Evolutionary conservation across 2,329 filamentous ascomycete genomes (phyloP).

Genomic region (Pseudogymnoascus sp.): DNA sequence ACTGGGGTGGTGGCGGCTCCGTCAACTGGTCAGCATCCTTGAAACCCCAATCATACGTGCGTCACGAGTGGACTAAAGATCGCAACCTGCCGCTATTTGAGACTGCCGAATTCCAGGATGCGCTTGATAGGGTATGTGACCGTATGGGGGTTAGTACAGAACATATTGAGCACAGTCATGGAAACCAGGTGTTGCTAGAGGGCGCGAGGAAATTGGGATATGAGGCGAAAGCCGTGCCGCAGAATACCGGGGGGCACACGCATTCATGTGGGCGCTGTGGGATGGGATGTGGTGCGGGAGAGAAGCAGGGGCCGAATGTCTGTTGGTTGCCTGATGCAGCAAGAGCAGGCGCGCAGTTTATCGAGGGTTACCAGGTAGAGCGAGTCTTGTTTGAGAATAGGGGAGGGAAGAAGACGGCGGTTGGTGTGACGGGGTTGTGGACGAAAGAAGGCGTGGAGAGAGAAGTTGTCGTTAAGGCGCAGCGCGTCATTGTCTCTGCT

Average conservation of each 20-base stretch:
- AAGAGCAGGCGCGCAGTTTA: constrained; percentile 66
- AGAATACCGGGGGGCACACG: constrained; percentile 66
- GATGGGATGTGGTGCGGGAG: constrained; percentile 54
- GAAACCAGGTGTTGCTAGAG: constrained; percentile 66
- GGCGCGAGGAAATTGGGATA: constrained; percentile 69
- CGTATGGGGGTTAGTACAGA: constrained; percentile 67
- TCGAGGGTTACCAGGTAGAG: constrained; percentile 72
- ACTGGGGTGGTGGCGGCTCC: constrained; percentile 80
- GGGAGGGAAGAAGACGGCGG: constrained; percentile 41
- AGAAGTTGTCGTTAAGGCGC: constrained; percentile 65
- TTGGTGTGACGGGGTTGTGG: constrained; percentile 70
- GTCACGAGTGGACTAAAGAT: constrained; percentile 68
- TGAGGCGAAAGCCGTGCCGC: constrained; percentile 59
- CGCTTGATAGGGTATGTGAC: constrained; percentile 68
- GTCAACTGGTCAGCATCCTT: constrained; percentile 72
- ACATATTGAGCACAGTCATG: constrained; percentile 62
- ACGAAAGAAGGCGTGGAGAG: constrained; percentile 53
- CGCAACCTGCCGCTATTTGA: constrained; percentile 65
- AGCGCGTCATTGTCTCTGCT: constrained; percentile 69
- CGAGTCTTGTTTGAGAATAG: constrained; percentile 57
- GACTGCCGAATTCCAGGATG: constrained; percentile 64
- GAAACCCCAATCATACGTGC: constrained; percentile 65
- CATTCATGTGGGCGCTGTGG: constrained; percentile 67
- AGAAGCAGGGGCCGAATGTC: constrained; percentile 72
- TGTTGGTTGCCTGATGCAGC: constrained; percentile 75